Evolutionary conservation across 2,329 filamentous ascomycete species (phyloP).

Genomic region (Hypoxylon sp.): DNA sequence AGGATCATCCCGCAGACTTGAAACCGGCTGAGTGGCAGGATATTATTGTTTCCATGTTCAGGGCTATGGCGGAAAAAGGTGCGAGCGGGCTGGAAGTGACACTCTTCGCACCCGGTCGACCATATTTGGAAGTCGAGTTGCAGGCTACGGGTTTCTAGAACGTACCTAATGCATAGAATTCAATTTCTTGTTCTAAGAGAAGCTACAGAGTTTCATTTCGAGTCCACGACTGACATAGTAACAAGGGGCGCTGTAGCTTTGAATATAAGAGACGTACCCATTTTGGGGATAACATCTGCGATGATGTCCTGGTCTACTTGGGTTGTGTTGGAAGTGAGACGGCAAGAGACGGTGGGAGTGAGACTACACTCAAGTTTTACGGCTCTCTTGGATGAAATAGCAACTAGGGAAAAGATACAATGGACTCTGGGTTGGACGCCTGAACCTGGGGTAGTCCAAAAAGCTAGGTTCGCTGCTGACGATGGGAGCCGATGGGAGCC

Average conservation of each 20-base stretch:
- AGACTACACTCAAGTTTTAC: slow-evolving; percentile 24
- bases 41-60: too few relatives aligned
- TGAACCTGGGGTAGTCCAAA: not conserved
- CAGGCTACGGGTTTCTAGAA: not conserved
- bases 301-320: slow-evolving; percentile 14
- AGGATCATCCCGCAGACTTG: too few relatives aligned
- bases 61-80: too few relatives aligned
- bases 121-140: too few relatives aligned
- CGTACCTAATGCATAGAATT: not conserved
- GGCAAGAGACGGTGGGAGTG: not conserved
- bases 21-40: too few relatives aligned
- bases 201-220: not conserved
- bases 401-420: not conserved
- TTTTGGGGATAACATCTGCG: not conserved
- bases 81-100: too few relatives aligned
- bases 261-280: not conserved
- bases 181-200: not conserved
- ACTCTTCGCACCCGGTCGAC: too few relatives aligned
- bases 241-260: not conserved
- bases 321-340: slow-evolving; percentile 8
- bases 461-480: not conserved
- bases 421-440: not conserved
- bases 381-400: slow-evolving; percentile 2
- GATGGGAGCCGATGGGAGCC: not conserved
- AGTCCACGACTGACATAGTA: not conserved